phyloP scores from a whole-genome alignment of 2,329 filamentous ascomycete genomes.

The Boeremia exigua region DNA sequence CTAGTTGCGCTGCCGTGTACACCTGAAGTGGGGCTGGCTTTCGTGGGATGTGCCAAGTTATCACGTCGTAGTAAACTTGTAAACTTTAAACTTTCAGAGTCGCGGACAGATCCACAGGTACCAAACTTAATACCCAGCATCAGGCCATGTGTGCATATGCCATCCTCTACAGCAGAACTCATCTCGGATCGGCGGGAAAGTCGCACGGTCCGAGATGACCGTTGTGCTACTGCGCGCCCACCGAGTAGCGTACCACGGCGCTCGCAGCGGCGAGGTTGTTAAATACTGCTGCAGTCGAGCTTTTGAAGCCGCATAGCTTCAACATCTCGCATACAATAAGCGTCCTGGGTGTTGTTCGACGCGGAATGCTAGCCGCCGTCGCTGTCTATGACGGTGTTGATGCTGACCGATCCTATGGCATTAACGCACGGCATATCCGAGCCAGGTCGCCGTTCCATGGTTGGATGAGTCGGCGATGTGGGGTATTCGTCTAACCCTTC shows the following conservation, averaged over 20 bases:
- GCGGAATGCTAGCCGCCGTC: neutral
- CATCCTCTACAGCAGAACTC: neutral
- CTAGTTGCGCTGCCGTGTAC: neutral
- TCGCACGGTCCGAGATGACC: slow-evolving; percentile 17
- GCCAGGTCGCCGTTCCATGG: slow-evolving; percentile 27
- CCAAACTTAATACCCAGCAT: slow-evolving; percentile 2
- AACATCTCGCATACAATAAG: neutral
- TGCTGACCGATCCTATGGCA: slow-evolving; percentile 11
- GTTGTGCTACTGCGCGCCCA: slow-evolving; percentile 25
- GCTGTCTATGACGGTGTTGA: slow-evolving; percentile 2
- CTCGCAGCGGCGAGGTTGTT: slow-evolving; percentile 1
- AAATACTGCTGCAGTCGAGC: neutral
- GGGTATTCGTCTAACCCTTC: slow-evolving; percentile 24
- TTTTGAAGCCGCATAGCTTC: neutral
- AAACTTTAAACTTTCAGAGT: neutral
- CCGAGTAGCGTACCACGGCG: slow-evolving; percentile 24
- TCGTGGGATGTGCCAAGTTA: neutral
- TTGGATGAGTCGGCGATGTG: slow-evolving; percentile 24
- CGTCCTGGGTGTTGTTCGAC: neutral
- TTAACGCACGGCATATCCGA: slow-evolving; percentile 26
- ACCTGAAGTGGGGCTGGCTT: neutral
- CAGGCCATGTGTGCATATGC: slow-evolving; percentile 8
- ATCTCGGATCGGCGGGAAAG: slow-evolving; percentile 3
- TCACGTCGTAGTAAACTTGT: neutral
- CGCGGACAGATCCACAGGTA: slow-evolving; percentile 6